These are phyloP conservation scores for Viola pubescens DNA, from an alignment of 441 rosid genomes.

Conservation along the genomic window DNA sequence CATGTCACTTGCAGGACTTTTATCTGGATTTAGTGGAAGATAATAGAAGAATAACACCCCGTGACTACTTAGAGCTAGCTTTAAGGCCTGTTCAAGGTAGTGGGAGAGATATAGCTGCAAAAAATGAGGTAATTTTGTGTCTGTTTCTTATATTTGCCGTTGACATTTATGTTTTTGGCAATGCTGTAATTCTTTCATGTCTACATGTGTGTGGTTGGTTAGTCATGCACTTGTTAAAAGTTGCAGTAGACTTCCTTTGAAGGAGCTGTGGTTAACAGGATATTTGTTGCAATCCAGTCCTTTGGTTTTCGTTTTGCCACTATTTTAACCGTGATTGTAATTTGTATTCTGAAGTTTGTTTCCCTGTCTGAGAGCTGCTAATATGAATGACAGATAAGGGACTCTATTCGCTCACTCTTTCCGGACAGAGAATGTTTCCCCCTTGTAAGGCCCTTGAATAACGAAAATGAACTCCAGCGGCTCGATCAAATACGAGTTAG, in stretches of 20 bases:
- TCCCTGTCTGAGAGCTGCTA: conserved; percentile 16
- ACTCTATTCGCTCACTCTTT: conserved; percentile 76
- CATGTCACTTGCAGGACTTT: conserved; percentile 57
- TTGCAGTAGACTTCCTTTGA: neutral
- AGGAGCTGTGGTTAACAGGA: neutral
- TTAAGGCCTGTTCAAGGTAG: conserved; percentile 76
- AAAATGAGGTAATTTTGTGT: conserved; percentile 69
- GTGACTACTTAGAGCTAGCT: conserved; percentile 94
- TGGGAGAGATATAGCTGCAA: conserved; percentile 75
- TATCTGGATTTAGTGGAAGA: conserved; percentile 87
- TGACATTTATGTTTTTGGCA: neutral
- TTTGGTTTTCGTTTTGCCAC: neutral
- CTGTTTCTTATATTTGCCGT: neutral
- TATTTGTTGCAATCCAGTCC: neutral
- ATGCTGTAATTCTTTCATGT: neutral
- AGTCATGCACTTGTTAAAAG: neutral
- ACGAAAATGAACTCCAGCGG: conserved; percentile 74
- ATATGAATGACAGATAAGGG: conserved; percentile 59
- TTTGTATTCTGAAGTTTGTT: neutral
- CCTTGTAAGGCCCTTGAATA: conserved; percentile 79
- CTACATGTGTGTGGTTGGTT: neutral
- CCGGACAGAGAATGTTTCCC: conserved; percentile 82
- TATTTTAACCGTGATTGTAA: neutral
- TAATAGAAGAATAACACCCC: conserved; percentile 74
- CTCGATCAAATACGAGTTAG: conserved; percentile 89